A percentile compares a stretch with the other conserved stretches of the same genome.
These are phyloP conservation scores for Eragrostis tef DNA, from an alignment of 202 grass and related monocot species.

Conservation along the genomic window DNA sequence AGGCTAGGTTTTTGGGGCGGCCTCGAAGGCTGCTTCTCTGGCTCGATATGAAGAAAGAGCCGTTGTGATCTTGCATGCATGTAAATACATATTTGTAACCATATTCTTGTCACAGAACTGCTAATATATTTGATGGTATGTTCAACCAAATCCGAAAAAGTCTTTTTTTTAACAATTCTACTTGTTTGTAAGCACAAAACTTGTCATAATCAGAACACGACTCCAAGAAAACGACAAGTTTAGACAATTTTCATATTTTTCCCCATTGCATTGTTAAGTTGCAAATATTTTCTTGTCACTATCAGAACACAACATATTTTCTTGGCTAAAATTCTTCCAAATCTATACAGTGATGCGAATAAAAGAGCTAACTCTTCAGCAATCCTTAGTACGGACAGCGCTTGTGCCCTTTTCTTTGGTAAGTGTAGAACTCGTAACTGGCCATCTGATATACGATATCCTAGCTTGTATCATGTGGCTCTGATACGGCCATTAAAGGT, in stretches of 20 bases:
- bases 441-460: too few relatives aligned
- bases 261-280: too few relatives aligned
- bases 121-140: neutral
- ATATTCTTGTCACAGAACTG: neutral
- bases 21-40: slow-evolving; percentile 83
- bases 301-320: too few relatives aligned
- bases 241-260: too few relatives aligned
- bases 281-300: too few relatives aligned
- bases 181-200: neutral
- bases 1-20: slow-evolving; percentile 78
- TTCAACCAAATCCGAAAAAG: neutral
- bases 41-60: slow-evolving; percentile 62
- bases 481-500: slow-evolving; percentile 56
- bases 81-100: slow-evolving; percentile 36
- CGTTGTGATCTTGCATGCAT: slow-evolving; percentile 25
- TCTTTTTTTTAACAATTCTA: neutral
- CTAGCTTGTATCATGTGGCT: neutral
- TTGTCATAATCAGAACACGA: neutral
- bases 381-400: too few relatives aligned
- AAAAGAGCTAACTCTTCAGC: too few relatives aligned
- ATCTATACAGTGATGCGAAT: too few relatives aligned
- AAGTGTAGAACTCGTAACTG: too few relatives aligned
- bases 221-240: too few relatives aligned
- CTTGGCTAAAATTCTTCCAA: too few relatives aligned
- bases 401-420: too few relatives aligned